These are phyloP conservation scores for Kwoniella heveanensis DNA, from an alignment of 768 basidiomycete genomes.

Conservation along the genomic window DNA sequence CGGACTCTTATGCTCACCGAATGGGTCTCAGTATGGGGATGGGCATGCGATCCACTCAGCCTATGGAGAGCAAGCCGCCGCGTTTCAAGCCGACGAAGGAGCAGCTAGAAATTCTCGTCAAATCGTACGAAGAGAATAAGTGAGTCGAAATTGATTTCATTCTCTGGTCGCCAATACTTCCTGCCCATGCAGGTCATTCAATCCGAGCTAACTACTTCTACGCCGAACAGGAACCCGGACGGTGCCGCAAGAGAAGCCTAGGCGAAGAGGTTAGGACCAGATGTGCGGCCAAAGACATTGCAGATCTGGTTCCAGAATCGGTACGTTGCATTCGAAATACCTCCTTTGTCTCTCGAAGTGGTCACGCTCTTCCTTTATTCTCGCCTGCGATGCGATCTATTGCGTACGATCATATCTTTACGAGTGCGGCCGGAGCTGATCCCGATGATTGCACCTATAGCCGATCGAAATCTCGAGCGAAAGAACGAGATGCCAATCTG, in stretches of 20 bases:
- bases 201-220: background rate
- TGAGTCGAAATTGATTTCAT: slow-evolving; percentile 27
- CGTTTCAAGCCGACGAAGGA: slow-evolving; percentile 48
- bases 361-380: background rate
- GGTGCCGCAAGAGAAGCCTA: slow-evolving; percentile 32
- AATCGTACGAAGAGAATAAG: slow-evolving; percentile 44
- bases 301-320: slow-evolving; percentile 53
- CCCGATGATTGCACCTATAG: slow-evolving; percentile 7
- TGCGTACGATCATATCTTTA: too few species aligned
- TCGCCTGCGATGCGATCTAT: too few species aligned
- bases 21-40: slow-evolving; percentile 13
- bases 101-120: slow-evolving; percentile 45
- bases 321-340: slow-evolving; percentile 15
- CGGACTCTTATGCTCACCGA: slow-evolving; percentile 2
- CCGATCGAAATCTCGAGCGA: slow-evolving; percentile 44
- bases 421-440: background rate
- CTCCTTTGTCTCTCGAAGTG: background rate
- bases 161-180: too few species aligned
- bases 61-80: slow-evolving; percentile 29
- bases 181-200: too few species aligned
- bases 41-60: slow-evolving; percentile 9
- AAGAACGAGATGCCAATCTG: slow-evolving; percentile 33
- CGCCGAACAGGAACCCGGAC: slow-evolving; percentile 39
- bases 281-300: slow-evolving; percentile 41
- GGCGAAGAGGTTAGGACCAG: slow-evolving; percentile 34